A percentile compares a stretch with the other conserved stretches of the same genome.
phyloP scores from a whole-genome alignment of 352 stramenopile genomes.

The Phytophthora hybrid region DNA sequence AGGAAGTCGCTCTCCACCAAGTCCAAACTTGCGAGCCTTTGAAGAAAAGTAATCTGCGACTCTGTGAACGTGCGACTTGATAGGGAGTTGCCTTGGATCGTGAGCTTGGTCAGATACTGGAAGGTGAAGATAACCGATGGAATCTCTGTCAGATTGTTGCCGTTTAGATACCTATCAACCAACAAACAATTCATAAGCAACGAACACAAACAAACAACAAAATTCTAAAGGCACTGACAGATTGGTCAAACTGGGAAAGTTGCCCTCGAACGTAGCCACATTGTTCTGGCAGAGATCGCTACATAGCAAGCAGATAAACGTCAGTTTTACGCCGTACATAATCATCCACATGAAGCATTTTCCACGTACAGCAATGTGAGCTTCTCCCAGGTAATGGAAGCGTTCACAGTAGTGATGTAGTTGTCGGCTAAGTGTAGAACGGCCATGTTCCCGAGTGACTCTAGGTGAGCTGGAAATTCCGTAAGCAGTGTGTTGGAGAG shows the following conservation, averaged over 20 bases:
- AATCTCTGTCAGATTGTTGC: neutral
- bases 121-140: neutral
- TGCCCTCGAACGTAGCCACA: neutral
- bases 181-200: neutral
- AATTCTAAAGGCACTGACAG: neutral
- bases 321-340: no score
- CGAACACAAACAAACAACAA: no score
- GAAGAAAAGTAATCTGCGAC: neutral
- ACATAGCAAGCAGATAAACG: no score
- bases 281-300: neutral
- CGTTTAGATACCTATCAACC: neutral
- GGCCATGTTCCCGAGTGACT: no score
- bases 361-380: neutral
- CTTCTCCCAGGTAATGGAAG: neutral
- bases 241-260: neutral
- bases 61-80: neutral
- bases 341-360: no score
- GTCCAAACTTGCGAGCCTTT: neutral
- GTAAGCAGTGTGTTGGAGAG: neutral
- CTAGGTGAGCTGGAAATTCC: neutral
- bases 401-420: no score
- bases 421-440: no score
- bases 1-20: neutral
- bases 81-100: neutral
- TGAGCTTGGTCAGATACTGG: neutral